A percentile compares a stretch with the other conserved stretches of the same genome.
phyloP scores from a whole-genome alignment of 345 rosid species.

The Bruguiera gymnorhiza region DNA sequence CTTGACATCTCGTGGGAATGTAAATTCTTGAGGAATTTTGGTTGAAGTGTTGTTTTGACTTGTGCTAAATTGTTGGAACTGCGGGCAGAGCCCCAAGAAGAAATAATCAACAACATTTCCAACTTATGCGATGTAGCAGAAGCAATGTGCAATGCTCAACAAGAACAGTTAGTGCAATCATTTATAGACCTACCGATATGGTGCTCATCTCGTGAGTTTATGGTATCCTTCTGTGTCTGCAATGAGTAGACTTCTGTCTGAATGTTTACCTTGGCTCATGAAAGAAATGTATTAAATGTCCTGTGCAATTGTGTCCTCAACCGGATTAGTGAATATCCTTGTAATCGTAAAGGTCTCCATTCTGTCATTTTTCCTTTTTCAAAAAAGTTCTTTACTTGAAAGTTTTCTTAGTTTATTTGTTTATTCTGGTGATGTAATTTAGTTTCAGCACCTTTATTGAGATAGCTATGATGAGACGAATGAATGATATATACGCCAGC shows the following conservation, averaged over 20 bases:
- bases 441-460: too few relatives aligned
- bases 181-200: constrained; percentile 59
- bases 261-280: constrained; percentile 5
- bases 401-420: too few relatives aligned
- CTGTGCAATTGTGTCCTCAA: neutral
- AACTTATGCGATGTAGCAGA: constrained; percentile 66
- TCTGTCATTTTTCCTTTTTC: neutral
- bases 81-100: constrained; percentile 70
- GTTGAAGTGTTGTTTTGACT: too few relatives aligned
- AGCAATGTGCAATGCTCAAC: constrained; percentile 46
- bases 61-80: neutral
- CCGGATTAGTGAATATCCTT: neutral
- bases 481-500: too few relatives aligned
- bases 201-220: constrained; percentile 58
- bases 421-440: too few relatives aligned
- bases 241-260: constrained; percentile 13
- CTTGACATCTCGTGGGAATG: neutral
- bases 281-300: neutral
- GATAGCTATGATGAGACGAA: too few relatives aligned
- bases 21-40: neutral
- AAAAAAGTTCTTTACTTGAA: too few relatives aligned
- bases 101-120: constrained; percentile 41
- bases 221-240: constrained; percentile 45
- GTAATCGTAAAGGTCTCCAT: neutral
- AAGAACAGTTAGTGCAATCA: constrained; percentile 39